phyloP scores from a whole-genome alignment of 78 protist genomes.

The Monosiga brevicollis region DNA sequence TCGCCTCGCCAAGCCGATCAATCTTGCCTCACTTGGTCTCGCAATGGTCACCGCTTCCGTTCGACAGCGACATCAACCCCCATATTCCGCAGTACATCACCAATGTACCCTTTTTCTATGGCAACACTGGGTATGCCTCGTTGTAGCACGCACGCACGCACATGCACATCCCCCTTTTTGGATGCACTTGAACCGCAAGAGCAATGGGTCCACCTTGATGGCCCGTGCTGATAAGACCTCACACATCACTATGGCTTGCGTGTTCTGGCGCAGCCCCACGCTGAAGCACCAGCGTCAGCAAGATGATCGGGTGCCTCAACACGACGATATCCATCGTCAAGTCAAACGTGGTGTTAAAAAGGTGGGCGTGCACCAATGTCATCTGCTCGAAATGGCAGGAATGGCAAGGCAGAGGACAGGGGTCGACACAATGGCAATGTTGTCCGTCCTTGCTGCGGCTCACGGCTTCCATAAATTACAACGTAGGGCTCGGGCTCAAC shows the following conservation, averaged over 20 bases:
- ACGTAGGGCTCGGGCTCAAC: constrained; percentile 49
- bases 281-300: background rate
- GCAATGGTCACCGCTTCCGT: background rate
- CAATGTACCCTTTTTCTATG: background rate
- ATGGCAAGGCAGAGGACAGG: constrained; percentile 40
- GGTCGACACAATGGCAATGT: background rate
- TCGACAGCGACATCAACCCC: constrained; percentile 50
- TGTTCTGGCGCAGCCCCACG: background rate
- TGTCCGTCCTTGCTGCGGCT: no score
- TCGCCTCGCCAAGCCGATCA: background rate
- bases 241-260: no score
- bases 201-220: no score
- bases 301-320: background rate
- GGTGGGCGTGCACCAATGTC: constrained; percentile 39
- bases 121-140: no score
- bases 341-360: constrained; percentile 78
- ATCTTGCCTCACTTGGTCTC: background rate
- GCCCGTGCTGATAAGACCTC: no score
- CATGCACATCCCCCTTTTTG: no score
- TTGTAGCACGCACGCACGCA: background rate
- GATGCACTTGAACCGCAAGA: no score
- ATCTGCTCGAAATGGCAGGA: constrained; percentile 8
- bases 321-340: constrained; percentile 15
- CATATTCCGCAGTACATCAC: constrained; percentile 22
- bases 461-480: no score